These are phyloP conservation scores for Triangularia verruculosa DNA, from an alignment of 2,329 filamentous ascomycete species.

Conservation along the genomic window DNA sequence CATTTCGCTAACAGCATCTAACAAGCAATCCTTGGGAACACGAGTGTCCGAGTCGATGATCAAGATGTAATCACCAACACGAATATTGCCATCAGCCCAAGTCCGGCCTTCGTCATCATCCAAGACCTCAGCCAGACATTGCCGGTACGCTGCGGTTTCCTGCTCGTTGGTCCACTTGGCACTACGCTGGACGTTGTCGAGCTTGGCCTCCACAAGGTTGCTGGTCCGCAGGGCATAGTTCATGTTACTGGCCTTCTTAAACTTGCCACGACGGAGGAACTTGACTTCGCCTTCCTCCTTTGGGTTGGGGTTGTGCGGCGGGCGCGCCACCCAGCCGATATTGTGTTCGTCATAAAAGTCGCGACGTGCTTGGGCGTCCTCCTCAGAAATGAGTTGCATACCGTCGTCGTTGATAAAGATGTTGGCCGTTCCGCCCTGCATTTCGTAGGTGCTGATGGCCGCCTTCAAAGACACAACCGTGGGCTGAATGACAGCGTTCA, in stretches of 20 bases:
- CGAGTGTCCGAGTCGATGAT: constrained; percentile 54
- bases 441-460: constrained; percentile 57
- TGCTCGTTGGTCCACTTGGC: constrained; percentile 38
- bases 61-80: constrained; percentile 55
- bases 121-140: constrained; percentile 44
- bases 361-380: constrained; percentile 46
- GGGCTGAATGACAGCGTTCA: constrained; percentile 50
- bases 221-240: constrained; percentile 59
- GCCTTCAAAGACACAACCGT: constrained; percentile 55
- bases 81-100: constrained; percentile 56
- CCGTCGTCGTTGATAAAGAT: constrained; percentile 69
- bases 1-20: constrained; percentile 71
- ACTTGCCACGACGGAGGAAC: constrained; percentile 57
- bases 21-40: constrained; percentile 64
- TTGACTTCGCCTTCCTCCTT: constrained; percentile 43
- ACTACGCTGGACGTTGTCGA: constrained; percentile 41
- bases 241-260: constrained; percentile 68
- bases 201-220: constrained; percentile 53
- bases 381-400: constrained; percentile 56
- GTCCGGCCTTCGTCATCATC: constrained; percentile 49
- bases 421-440: constrained; percentile 63
- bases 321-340: constrained; percentile 55
- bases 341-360: constrained; percentile 58
- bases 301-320: constrained; percentile 45
- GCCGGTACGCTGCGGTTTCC: constrained; percentile 43